A percentile compares a stretch with the other conserved stretches of the same genome.
Evolutionary conservation across 2,329 filamentous ascomycete genomes (phyloP).

Genomic region (Alternaria tenuissima): DNA sequence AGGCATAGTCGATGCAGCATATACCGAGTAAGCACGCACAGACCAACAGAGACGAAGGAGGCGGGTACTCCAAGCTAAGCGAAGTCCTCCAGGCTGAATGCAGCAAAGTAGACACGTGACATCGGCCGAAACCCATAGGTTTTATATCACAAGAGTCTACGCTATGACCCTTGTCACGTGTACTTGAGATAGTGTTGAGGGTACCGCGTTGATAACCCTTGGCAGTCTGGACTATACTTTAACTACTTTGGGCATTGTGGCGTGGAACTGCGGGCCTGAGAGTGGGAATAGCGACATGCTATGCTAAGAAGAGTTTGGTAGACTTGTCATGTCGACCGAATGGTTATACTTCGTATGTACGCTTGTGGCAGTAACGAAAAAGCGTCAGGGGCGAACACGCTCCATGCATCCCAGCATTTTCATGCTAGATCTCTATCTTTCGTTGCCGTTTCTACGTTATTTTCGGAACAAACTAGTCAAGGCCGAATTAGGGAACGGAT

Average conservation of each 20-base stretch:
- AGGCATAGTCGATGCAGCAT: no score
- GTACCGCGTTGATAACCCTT: neutral
- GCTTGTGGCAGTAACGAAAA: neutral
- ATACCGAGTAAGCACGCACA: neutral
- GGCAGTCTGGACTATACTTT: neutral
- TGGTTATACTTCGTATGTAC: neutral
- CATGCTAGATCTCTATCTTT: neutral
- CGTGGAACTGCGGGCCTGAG: neutral
- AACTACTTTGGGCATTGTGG: neutral
- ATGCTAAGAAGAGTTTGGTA: neutral
- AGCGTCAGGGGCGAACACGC: neutral
- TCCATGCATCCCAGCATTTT: neutral
- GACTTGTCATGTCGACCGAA: neutral
- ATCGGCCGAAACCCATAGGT: conserved; percentile 2
- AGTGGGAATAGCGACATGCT: neutral
- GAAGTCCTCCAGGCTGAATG: neutral
- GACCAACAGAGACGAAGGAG: neutral
- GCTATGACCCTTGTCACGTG: conserved; percentile 2
- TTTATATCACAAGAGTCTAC: neutral
- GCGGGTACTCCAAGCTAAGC: neutral
- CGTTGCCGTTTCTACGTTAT: neutral
- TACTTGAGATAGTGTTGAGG: neutral
- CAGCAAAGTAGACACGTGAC: neutral
- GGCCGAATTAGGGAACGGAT: neutral
- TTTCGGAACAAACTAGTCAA: neutral